A percentile compares a stretch with the other conserved stretches of the same genome.
phyloP scores from a whole-genome alignment of 225 moss, liverwort and hornwort species.

The Physcomitrium patens region DNA sequence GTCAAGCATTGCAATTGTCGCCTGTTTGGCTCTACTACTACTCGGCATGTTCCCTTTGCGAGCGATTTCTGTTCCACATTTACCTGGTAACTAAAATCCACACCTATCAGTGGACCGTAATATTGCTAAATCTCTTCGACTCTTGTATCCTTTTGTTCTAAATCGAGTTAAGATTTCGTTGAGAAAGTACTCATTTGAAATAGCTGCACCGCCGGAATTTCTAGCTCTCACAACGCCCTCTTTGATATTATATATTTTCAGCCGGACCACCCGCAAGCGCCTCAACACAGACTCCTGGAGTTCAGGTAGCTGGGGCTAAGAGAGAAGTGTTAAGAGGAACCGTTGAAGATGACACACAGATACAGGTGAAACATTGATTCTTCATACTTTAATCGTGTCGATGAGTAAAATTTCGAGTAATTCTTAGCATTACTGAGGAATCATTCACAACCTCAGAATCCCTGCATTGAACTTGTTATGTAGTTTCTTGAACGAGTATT shows the following conservation, averaged over 20 bases:
- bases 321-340: slow-evolving; percentile 12
- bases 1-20: slow-evolving; percentile 36
- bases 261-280: slow-evolving; percentile 31
- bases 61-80: slow-evolving; percentile 30
- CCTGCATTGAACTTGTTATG: no score
- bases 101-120: background rate
- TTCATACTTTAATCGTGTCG: background rate
- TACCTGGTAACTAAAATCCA: slow-evolving; percentile 35
- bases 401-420: no score
- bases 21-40: slow-evolving; percentile 40
- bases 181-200: no score
- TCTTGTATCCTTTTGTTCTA: background rate
- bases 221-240: background rate
- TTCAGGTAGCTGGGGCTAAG: slow-evolving; percentile 27
- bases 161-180: no score
- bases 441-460: no score
- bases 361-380: slow-evolving; percentile 29
- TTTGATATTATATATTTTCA: slow-evolving; percentile 11
- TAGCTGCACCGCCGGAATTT: no score
- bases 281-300: slow-evolving; percentile 25
- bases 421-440: no score
- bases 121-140: background rate
- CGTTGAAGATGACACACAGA: background rate
- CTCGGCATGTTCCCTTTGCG: slow-evolving; percentile 33
- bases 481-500: no score